phyloP scores from a whole-genome alignment of 2,329 filamentous ascomycete genomes.

The Parascedosporium putredinis region DNA sequence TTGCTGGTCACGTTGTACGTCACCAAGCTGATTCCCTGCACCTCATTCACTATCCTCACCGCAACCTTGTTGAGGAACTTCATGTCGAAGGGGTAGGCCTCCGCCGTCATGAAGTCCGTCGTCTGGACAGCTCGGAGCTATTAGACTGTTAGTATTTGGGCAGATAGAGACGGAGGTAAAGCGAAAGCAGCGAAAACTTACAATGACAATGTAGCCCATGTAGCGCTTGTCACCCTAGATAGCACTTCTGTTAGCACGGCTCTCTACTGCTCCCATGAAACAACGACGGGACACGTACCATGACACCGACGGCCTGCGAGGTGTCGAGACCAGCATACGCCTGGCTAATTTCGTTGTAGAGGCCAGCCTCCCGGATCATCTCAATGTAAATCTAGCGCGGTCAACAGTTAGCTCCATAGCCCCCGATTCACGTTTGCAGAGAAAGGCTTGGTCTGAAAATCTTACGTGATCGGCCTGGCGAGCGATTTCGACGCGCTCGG shows the following conservation, averaged over 20 bases:
- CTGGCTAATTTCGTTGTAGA: conserved; percentile 49
- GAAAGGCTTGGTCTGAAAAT: no score
- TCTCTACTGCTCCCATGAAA: no score
- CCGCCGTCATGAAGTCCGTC: conserved; percentile 56
- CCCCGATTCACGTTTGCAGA: no score
- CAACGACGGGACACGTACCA: conserved; percentile 8
- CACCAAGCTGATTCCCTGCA: conserved; percentile 61
- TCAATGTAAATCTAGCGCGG: conserved; percentile 56
- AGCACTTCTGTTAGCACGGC: conserved; percentile 14
- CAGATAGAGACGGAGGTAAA: background rate
- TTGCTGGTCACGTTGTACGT: conserved; percentile 55
- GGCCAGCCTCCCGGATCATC: conserved; percentile 60
- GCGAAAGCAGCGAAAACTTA: conserved; percentile 10
- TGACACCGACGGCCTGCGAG: conserved; percentile 12
- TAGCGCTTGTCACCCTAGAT: conserved; percentile 56
- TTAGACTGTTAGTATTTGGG: conserved; percentile 11
- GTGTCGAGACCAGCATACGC: conserved; percentile 13
- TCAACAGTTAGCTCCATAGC: no score
- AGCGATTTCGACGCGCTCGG: conserved; percentile 67
- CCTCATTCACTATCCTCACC: conserved; percentile 55
- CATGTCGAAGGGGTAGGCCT: conserved; percentile 56
- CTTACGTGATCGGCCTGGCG: conserved; percentile 55
- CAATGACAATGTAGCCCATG: conserved; percentile 24
- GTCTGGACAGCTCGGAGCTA: conserved; percentile 33
- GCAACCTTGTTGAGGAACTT: conserved; percentile 56